These are phyloP conservation scores for Graphium sp. DNA, from an alignment of 2,329 filamentous ascomycete genomes.

Conservation along the genomic window DNA sequence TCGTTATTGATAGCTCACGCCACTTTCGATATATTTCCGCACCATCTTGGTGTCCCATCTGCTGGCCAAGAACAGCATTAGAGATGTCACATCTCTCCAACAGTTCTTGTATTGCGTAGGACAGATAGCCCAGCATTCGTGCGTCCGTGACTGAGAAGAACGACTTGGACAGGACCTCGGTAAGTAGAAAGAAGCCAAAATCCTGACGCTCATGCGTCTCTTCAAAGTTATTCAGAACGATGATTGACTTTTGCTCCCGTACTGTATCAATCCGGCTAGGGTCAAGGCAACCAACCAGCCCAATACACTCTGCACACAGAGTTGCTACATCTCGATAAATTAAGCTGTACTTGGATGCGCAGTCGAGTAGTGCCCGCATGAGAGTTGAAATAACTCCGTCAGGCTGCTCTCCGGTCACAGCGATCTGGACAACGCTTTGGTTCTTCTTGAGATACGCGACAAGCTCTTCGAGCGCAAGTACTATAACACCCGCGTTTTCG, in stretches of 20 bases:
- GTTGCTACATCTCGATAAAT: conserved; percentile 49
- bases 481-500: conserved; percentile 74
- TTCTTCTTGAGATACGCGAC: conserved; percentile 53
- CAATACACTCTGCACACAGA: conserved; percentile 67
- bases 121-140: conserved; percentile 75
- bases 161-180: conserved; percentile 76
- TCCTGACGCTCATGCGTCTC: conserved; percentile 62
- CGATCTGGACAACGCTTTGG: conserved; percentile 64
- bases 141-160: conserved; percentile 86
- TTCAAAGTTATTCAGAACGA: conserved; percentile 78
- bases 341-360: conserved; percentile 63
- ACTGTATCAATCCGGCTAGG: conserved; percentile 74
- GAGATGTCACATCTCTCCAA: conserved; percentile 63
- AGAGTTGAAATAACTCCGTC: conserved; percentile 56
- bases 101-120: conserved; percentile 87
- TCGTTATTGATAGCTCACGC: conserved; percentile 57
- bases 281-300: conserved; percentile 80
- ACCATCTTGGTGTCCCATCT: conserved; percentile 20
- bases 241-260: conserved; percentile 64
- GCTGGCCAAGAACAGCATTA: conserved; percentile 27
- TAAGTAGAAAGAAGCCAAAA: conserved; percentile 72
- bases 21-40: conserved; percentile 55
- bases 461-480: conserved; percentile 66
- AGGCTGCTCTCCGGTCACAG: conserved; percentile 69
- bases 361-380: conserved; percentile 68